Evolutionary conservation across 352 stramenopile genomes (phyloP).

Genomic region (Blastocystis sp.): DNA sequence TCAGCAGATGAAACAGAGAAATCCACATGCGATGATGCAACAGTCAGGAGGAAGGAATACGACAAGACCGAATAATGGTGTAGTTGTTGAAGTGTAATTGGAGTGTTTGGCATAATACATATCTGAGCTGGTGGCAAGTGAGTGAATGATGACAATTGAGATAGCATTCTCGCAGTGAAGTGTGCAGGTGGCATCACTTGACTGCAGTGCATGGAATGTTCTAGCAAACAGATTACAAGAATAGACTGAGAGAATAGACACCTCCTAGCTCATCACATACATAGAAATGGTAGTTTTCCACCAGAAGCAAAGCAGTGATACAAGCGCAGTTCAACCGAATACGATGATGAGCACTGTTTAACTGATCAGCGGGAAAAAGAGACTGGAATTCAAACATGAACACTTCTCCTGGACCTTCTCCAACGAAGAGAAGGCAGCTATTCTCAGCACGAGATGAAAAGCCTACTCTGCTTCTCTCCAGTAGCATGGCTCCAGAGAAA

Average conservation of each 20-base stretch:
- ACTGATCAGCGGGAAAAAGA: background rate
- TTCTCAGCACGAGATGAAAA: background rate
- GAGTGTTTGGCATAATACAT: too few relatives aligned
- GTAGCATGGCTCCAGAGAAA: background rate
- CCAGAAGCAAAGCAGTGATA: background rate
- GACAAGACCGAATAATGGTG: background rate
- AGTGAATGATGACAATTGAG: too few relatives aligned
- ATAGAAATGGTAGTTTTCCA: background rate
- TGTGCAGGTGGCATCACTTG: too few relatives aligned
- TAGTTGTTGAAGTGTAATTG: background rate
- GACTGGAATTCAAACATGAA: background rate
- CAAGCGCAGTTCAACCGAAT: background rate
- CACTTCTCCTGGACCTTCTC: background rate
- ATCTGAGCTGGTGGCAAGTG: too few relatives aligned
- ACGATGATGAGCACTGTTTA: conserved; percentile 8
- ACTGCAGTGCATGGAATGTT: too few relatives aligned
- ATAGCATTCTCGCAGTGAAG: too few relatives aligned
- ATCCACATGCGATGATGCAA: background rate
- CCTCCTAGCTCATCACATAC: background rate
- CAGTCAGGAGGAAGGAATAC: background rate
- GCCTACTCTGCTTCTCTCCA: background rate
- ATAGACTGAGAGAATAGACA: background rate
- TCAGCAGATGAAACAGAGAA: background rate
- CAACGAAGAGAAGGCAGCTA: conserved; percentile 4
- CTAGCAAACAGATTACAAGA: background rate